These are phyloP conservation scores for Leonotis leonurus DNA, from an alignment of 257 asterid genomes.

Conservation along the genomic window DNA sequence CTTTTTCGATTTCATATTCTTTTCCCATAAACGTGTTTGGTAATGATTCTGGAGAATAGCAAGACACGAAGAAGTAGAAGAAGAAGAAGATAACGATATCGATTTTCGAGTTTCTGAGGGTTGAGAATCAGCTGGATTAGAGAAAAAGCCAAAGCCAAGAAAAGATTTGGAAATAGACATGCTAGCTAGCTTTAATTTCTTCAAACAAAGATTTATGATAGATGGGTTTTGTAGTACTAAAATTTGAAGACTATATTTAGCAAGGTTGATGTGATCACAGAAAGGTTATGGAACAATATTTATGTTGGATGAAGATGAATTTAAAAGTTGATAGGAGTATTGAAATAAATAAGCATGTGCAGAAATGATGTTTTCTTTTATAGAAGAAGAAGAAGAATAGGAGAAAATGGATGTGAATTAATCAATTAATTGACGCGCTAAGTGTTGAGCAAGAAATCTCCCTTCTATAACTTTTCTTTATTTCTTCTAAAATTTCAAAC, in stretches of 20 bases:
- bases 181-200: not conserved
- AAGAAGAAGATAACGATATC: not conserved
- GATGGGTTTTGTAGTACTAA: not conserved
- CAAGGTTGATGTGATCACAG: no score
- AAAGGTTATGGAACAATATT: no score
- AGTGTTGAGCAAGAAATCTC: not conserved
- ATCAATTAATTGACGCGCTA: conserved; percentile 19
- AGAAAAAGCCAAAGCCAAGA: not conserved
- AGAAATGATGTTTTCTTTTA: conserved; percentile 1
- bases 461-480: not conserved
- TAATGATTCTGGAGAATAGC: not conserved
- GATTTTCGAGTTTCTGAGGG: conserved; percentile 9
- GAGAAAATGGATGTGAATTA: not conserved
- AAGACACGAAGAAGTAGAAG: conserved; percentile 5
- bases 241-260: not conserved
- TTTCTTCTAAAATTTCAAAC: not conserved
- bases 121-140: not conserved
- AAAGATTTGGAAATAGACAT: conserved; percentile 24
- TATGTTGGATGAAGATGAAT: conserved; percentile 10
- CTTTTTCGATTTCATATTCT: not conserved
- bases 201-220: not conserved
- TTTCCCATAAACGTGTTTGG: conserved; percentile 3
- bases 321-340: not conserved
- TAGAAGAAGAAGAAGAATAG: conserved; percentile 3
- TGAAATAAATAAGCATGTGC: not conserved